A percentile compares a stretch with the other conserved stretches of the same genome.
phyloP scores from a whole-genome alignment of 2,329 filamentous ascomycete species.

The Diaporthe citriasiana region DNA sequence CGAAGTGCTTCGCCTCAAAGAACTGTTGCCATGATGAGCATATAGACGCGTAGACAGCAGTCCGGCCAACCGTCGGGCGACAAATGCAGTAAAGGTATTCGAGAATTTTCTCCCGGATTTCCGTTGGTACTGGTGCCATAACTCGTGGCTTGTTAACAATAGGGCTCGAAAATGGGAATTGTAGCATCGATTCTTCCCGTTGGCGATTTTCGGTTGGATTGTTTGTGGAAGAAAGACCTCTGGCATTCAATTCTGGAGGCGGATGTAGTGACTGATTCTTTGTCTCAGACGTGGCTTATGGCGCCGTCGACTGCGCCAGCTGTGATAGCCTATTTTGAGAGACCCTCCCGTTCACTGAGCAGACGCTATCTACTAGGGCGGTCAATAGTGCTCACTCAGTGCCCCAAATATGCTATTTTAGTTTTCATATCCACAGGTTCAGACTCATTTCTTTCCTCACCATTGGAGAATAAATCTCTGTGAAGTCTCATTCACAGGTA shows the following conservation, averaged over 20 bases:
- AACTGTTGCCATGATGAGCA: not conserved
- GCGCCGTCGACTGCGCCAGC: no score
- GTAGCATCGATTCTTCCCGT: no score
- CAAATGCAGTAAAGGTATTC: not conserved
- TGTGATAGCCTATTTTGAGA: no score
- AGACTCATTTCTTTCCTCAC: no score
- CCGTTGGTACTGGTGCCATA: not conserved
- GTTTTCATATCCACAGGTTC: no score
- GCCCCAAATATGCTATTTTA: no score
- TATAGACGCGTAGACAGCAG: not conserved
- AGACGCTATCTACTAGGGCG: no score
- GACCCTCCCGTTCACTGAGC: no score
- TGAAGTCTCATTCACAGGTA: no score
- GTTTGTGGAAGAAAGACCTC: not conserved
- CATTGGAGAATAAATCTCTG: no score
- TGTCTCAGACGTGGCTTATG: not conserved
- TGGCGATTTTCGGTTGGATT: not conserved
- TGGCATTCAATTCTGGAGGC: not conserved
- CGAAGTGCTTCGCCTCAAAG: conserved; percentile 8
- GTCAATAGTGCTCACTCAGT: no score
- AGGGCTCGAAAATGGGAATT: no score
- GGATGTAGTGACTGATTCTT: not conserved
- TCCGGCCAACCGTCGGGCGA: not conserved
- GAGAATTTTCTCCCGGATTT: not conserved
- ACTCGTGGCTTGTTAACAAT: not conserved